Evolutionary conservation across 2,329 filamentous ascomycete species (phyloP).

Genomic region (Ceratocystis variospora): DNA sequence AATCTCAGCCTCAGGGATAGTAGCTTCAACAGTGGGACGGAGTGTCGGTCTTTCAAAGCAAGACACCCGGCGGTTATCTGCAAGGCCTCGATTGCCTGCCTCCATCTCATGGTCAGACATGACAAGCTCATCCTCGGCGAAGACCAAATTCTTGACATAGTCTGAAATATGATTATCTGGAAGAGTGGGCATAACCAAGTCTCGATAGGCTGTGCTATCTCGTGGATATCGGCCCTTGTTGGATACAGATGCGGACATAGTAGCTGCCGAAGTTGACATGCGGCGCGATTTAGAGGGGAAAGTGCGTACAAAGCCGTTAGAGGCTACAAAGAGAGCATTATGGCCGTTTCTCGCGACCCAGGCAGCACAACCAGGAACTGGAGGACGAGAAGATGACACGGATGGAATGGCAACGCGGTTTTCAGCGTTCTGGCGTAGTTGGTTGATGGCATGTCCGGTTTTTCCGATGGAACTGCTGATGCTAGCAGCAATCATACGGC

Average conservation of each 20-base stretch:
- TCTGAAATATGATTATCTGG: slow-evolving; percentile 38
- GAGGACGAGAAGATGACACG: slow-evolving; percentile 32
- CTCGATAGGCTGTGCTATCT: slow-evolving; percentile 43
- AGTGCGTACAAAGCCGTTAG: slow-evolving; percentile 50
- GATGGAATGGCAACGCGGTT: slow-evolving; percentile 58
- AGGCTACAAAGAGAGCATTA: slow-evolving; percentile 50
- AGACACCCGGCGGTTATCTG: slow-evolving; percentile 27
- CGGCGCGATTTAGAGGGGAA: slow-evolving; percentile 48
- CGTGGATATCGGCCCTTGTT: slow-evolving; percentile 4
- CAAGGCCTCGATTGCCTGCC: slow-evolving; percentile 40
- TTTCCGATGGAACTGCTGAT: slow-evolving; percentile 62
- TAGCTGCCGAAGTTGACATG: slow-evolving; percentile 35
- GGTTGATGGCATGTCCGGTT: slow-evolving; percentile 54
- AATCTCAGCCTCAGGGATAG: slow-evolving; percentile 67
- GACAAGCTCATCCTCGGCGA: slow-evolving; percentile 35
- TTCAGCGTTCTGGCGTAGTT: slow-evolving; percentile 60
- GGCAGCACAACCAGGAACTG: slow-evolving; percentile 45
- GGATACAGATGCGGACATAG: not conserved
- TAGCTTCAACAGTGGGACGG: slow-evolving; percentile 42
- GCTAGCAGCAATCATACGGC: slow-evolving; percentile 57
- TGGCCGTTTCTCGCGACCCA: slow-evolving; percentile 52
- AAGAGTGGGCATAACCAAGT: slow-evolving; percentile 51
- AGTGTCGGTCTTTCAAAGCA: slow-evolving; percentile 20
- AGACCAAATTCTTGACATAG: slow-evolving; percentile 5
- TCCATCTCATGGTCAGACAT: slow-evolving; percentile 41